Evolutionary conservation across 176 grass and related monocot species (phyloP), one percentile per base, ranked within the genome.

Genomic region (Pharus latifolius): DNA sequence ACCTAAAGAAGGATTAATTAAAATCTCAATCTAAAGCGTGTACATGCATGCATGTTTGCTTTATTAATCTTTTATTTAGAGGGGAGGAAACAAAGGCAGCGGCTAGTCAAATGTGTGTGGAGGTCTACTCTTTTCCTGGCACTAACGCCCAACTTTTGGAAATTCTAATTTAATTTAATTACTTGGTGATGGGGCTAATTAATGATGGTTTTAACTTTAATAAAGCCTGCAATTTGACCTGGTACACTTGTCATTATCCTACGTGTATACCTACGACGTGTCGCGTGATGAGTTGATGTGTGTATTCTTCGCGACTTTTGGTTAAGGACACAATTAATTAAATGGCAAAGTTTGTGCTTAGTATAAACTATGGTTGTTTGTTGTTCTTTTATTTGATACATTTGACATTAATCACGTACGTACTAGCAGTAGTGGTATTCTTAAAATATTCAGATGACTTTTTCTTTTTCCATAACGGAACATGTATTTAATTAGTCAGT

Each of bases 71-170:
- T 48, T 47, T 80, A 76, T 40, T 70, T 27, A 28, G 60, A 59
- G 60, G 27, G 26, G 23, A 65, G 62, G 66, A 64, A 73, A 43
- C 68, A 67, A 73, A 66, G 56, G 24, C 51, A 68, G 17, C 41
- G 23, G 19, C 31, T 19, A 59, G 82, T 84, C 82, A 78, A n/a
- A 83, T 59, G 14, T 18, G 20, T 22, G 56, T 52, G 46, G 62
- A 64, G 68, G 78, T 72, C 67, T 77, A 57, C 24, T 40, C 74
- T 77, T 66, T 77, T 7, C 46, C 59, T 63, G 22, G 60, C 73
- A 76, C 60, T 61, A 61, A 61, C 41, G 68, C 23, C 22, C 7
- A 12, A 7, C 14, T 37, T 8, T 52, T 16, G 16, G n/a, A 1
- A 20, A 5, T 18, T 26, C 23, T 56, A 72, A 56, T 43, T 45